Evolutionary conservation across 768 basidiomycete genomes (phyloP).

Genomic region (Coprinopsis sp.): DNA sequence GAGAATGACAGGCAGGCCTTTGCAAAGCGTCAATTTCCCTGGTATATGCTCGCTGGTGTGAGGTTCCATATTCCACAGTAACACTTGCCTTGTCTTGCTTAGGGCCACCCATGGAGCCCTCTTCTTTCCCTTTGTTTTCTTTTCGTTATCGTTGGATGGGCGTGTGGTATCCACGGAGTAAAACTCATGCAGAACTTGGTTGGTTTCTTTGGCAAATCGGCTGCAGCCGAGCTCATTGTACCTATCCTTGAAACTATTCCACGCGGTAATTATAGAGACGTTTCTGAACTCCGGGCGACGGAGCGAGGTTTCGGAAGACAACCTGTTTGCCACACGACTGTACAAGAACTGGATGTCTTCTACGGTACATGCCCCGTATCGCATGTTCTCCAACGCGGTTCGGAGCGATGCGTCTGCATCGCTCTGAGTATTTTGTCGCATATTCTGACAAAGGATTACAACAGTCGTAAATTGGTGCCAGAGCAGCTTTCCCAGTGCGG

Average conservation of each 20-base stretch:
- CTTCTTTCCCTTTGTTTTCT: background rate
- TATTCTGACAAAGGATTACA: slow-evolving; percentile 19
- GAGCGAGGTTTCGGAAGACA: slow-evolving; percentile 16
- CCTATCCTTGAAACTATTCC: slow-evolving; percentile 25
- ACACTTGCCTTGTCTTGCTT: background rate
- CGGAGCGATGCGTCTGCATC: slow-evolving; percentile 22
- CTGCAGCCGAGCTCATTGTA: slow-evolving; percentile 23
- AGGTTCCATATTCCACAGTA: background rate
- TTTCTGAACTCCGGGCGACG: slow-evolving; percentile 18
- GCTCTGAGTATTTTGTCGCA: slow-evolving; percentile 1
- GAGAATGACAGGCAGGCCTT: slow-evolving; percentile 21
- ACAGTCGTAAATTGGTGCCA: slow-evolving; percentile 29
- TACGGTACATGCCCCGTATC: slow-evolving; percentile 18
- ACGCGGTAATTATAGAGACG: slow-evolving; percentile 29
- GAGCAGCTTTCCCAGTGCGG: slow-evolving; percentile 21
- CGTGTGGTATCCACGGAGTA: slow-evolving; percentile 21
- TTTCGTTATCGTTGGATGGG: background rate
- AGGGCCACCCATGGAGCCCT: background rate
- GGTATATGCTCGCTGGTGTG: slow-evolving; percentile 9
- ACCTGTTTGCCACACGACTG: slow-evolving; percentile 15
- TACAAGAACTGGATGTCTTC: slow-evolving; percentile 24
- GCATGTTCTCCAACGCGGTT: slow-evolving; percentile 25
- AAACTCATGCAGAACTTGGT: slow-evolving; percentile 22
- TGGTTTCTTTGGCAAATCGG: slow-evolving; percentile 26
- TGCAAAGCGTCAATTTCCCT: slow-evolving; percentile 17